Percentiles rank a stretch among this genome's conserved stretches.
phyloP scores from a whole-genome alignment of 2,329 filamentous ascomycete genomes.

The Pestalotiopsis sp. region DNA sequence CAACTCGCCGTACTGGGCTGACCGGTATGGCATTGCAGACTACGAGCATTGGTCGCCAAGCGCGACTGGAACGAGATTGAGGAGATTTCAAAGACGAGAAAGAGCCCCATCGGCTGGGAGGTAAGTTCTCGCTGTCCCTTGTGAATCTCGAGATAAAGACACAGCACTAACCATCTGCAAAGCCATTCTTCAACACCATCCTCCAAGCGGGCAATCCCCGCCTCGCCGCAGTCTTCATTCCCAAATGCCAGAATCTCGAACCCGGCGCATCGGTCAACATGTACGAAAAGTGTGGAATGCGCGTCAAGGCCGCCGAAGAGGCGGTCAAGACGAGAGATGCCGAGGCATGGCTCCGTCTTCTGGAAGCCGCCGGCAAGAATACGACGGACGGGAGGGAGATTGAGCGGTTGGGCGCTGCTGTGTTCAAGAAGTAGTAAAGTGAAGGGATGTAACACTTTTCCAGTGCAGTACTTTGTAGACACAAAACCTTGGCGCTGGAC shows the following conservation, averaged over 20 bases:
- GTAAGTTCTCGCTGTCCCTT: constrained; percentile 47
- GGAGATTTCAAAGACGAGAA: constrained; percentile 75
- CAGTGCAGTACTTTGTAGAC: not conserved
- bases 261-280: constrained; percentile 76
- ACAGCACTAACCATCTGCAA: not conserved
- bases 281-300: constrained; percentile 95
- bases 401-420: constrained; percentile 71
- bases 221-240: constrained; percentile 79
- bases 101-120: constrained; percentile 96
- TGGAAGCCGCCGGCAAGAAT: constrained; percentile 71
- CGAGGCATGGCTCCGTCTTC: constrained; percentile 71
- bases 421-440: constrained; percentile 51
- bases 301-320: constrained; percentile 88
- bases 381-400: constrained; percentile 74
- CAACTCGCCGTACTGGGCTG: not conserved
- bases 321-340: constrained; percentile 80
- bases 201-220: constrained; percentile 88
- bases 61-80: constrained; percentile 93
- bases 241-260: constrained; percentile 78
- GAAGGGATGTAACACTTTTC: not conserved
- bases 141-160: not conserved
- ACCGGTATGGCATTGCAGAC: constrained; percentile 46
- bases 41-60: constrained; percentile 86
- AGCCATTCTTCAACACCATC: constrained; percentile 91
- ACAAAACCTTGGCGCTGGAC: no score